A percentile compares a stretch with the other conserved stretches of the same genome.
Evolutionary conservation across 1,284 basidiomycete genomes (phyloP).

Genomic region (Ustilago nuda): DNA sequence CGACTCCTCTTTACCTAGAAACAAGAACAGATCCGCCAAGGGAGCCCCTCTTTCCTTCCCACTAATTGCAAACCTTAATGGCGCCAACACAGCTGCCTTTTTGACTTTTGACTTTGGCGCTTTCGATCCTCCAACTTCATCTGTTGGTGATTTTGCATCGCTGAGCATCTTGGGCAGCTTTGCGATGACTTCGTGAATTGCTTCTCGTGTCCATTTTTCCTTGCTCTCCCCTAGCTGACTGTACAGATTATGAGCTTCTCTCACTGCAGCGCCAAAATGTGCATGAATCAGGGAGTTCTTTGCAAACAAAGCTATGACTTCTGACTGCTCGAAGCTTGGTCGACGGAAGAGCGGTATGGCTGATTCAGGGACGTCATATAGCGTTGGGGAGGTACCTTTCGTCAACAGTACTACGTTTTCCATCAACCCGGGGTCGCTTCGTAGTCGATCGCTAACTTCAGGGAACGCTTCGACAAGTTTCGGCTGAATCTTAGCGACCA

Average conservation of each 20-base stretch:
- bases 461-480: slow-evolving; percentile 21
- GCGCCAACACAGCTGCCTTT: slow-evolving; percentile 39
- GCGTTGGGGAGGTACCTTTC: slow-evolving; percentile 27
- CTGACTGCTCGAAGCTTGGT: neutral
- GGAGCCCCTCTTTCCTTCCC: slow-evolving; percentile 34
- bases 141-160: slow-evolving; percentile 5
- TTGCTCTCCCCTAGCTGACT: neutral
- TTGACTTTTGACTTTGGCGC: slow-evolving; percentile 31
- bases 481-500: slow-evolving; percentile 21
- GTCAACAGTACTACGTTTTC: slow-evolving; percentile 23
- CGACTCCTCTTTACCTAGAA: slow-evolving; percentile 25
- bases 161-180: slow-evolving; percentile 21
- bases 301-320: slow-evolving; percentile 7
- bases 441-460: neutral
- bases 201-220: slow-evolving; percentile 21
- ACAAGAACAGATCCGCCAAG: slow-evolving; percentile 38
- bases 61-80: slow-evolving; percentile 43
- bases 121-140: neutral
- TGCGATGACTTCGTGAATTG: slow-evolving; percentile 26
- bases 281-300: slow-evolving; percentile 18
- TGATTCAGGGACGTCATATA: slow-evolving; percentile 31
- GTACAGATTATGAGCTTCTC: slow-evolving; percentile 10
- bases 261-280: slow-evolving; percentile 20
- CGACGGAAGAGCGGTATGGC: slow-evolving; percentile 27
- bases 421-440: slow-evolving; percentile 2